A percentile compares a stretch with the other conserved stretches of the same genome.
Conservation (phyloP, 805 yeast species). For the Candida parachauliodes region DNA sequence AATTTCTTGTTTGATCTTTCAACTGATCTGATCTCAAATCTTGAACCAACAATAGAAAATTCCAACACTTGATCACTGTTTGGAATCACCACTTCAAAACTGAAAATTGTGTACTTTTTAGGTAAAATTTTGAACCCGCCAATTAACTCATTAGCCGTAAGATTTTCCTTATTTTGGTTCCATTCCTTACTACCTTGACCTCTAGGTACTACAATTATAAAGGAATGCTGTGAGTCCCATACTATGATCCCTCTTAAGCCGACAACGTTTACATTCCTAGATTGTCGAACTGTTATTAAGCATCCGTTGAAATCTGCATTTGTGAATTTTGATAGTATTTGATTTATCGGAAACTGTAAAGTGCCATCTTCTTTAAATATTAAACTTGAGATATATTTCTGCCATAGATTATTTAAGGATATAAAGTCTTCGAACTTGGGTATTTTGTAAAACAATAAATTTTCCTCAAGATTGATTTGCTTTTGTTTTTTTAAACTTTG, state of each 20-base stretch:
- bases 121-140: constrained; percentile 69
- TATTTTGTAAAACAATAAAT: constrained; percentile 24
- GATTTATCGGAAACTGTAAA: constrained; percentile 37
- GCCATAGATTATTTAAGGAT: constrained; percentile 68
- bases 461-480: constrained; percentile 20
- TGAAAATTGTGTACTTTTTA: constrained; percentile 65
- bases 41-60: constrained; percentile 72
- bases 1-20: constrained; percentile 85
- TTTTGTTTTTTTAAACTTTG: constrained; percentile 2
- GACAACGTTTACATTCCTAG: constrained; percentile 53
- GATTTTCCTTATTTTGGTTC: constrained; percentile 22
- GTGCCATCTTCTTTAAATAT: neutral
- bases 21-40: constrained; percentile 69
- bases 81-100: constrained; percentile 36
- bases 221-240: constrained; percentile 77
- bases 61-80: constrained; percentile 24
- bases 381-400: constrained; percentile 54
- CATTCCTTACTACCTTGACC: constrained; percentile 28
- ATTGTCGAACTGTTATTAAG: constrained; percentile 51
- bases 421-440: constrained; percentile 48
- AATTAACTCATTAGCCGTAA: constrained; percentile 29
- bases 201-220: constrained; percentile 56
- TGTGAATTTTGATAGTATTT: constrained; percentile 52
- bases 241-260: constrained; percentile 73
- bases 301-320: constrained; percentile 84